Evolutionary conservation across 2,329 filamentous ascomycete genomes (phyloP), one percentile per base, ranked within the genome.

Genomic region (Hortaea sp.): DNA sequence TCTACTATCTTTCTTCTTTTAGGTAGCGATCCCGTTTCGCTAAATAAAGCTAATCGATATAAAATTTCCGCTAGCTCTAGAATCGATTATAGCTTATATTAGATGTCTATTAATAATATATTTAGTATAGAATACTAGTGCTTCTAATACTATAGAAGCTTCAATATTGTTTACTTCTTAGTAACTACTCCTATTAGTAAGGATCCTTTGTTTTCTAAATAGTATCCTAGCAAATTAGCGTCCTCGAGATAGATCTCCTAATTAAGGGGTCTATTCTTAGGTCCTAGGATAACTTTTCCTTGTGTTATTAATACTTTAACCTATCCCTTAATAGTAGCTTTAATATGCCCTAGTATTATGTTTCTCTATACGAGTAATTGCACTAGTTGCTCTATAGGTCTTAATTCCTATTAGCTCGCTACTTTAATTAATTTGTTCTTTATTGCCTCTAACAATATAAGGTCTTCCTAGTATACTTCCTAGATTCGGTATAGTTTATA

Each of bases 1-100:
- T 37, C 39, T 20, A 20, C 20, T 37, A 30, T 43, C 28, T 39
- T 45, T 44, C 39, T 53, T 53, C 42, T 37, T 45, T 40, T 37
- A 40, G 47, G 42, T 51, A 20, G 43, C 40, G 12, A 52, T 48
- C 42, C 48, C 27, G 27, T 46, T 12, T 40, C 46, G 7, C 30
- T 35, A 13, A 4, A 50, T 29, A 32, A 48, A 47, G 6, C 32
- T 9, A 29, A 39, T 38, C 5, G 37, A 41, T 20, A 52, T 50
- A 45, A 52, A 49, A 28, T 12, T 46, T 50, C 48, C 28, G 28
- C 46, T 50, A 11, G 44, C 50, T 37, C 48, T 37, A 37, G 45
- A 50, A 44, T 52, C 45, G 37, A 52, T 48, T 38, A 52, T 50
- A 12, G 38, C 34, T 5, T 42, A 11, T 20, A 35, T 46, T 28